These are phyloP conservation scores for Trichocladium uniseriatum DNA, from an alignment of 495 filamentous ascomycete species.

Conservation along the genomic window DNA sequence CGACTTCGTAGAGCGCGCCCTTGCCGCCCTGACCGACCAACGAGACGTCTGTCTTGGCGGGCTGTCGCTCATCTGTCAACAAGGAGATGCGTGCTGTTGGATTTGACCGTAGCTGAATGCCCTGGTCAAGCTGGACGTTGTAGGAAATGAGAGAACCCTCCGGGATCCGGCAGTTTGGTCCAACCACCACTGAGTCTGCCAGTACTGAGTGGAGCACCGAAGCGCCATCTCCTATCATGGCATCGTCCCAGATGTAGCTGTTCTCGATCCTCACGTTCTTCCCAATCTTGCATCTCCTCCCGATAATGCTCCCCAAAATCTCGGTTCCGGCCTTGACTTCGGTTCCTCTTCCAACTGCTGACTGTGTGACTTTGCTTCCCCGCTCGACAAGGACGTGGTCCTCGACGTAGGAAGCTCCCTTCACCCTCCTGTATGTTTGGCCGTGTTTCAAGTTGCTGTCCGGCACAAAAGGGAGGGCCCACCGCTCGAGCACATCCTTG, in stretches of 20 bases:
- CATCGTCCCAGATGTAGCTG: slow-evolving; percentile 87
- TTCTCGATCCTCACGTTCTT: slow-evolving; percentile 67
- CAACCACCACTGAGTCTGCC: slow-evolving; percentile 59
- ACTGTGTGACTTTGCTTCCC: slow-evolving; percentile 39
- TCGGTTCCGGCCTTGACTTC: slow-evolving; percentile 62
- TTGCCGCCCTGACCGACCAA: slow-evolving; percentile 49
- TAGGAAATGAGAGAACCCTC: slow-evolving; percentile 72
- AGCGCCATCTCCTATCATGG: slow-evolving; percentile 61
- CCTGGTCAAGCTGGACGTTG: slow-evolving; percentile 60
- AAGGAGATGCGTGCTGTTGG: slow-evolving; percentile 30
- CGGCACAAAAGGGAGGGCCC: slow-evolving; percentile 89
- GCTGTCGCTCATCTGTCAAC: slow-evolving; percentile 27
- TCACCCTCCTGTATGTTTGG: slow-evolving; percentile 65
- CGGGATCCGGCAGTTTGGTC: slow-evolving; percentile 57
- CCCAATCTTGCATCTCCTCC: slow-evolving; percentile 75
- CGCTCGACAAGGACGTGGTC: slow-evolving; percentile 55
- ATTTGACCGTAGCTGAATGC: slow-evolving; percentile 24
- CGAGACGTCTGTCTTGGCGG: slow-evolving; percentile 42
- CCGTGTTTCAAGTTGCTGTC: slow-evolving; percentile 74
- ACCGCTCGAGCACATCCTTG: slow-evolving; percentile 75
- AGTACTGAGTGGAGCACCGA: slow-evolving; percentile 66
- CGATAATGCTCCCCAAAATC: slow-evolving; percentile 66
- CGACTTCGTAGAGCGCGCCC: slow-evolving; percentile 40
- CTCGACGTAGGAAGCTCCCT: slow-evolving; percentile 60
- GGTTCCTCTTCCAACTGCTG: slow-evolving; percentile 67